A percentile compares a stretch with the other conserved stretches of the same genome.
phyloP scores from a whole-genome alignment of 192 early-diverging fungal genomes.

The Entomortierella parvispora region DNA sequence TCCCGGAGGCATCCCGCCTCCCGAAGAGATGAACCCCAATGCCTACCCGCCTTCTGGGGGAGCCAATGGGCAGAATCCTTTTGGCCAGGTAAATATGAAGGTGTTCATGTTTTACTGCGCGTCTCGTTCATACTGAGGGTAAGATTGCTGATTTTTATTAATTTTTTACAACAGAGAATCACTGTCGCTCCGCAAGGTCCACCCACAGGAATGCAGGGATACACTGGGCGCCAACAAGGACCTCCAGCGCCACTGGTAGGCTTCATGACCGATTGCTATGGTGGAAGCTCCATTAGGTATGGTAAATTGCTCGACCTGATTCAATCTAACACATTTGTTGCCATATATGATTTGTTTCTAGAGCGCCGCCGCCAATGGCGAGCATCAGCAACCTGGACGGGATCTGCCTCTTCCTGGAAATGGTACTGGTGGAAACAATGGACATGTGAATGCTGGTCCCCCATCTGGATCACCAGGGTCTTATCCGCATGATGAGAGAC shows the following conservation, averaged over 20 bases:
- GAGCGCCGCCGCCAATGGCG: conserved; percentile 29
- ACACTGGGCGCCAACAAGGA: conserved; percentile 43
- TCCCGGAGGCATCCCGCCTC: conserved; percentile 31
- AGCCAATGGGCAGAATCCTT: conserved; percentile 32
- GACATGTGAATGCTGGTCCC: neutral
- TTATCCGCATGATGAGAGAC: conserved; percentile 30
- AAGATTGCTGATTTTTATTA: neutral
- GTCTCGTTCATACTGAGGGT: neutral
- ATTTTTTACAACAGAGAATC: conserved; percentile 11
- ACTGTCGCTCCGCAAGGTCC: conserved; percentile 47
- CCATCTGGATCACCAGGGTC: conserved; percentile 16
- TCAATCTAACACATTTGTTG: no score
- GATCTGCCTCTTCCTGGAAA: conserved; percentile 34
- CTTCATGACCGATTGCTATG: neutral
- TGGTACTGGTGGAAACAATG: conserved; percentile 2
- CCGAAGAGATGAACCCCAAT: conserved; percentile 41
- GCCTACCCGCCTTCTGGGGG: conserved; percentile 22
- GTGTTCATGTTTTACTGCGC: neutral
- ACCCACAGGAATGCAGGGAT: conserved; percentile 48
- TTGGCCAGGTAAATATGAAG: conserved; percentile 26
- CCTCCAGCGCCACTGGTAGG: conserved; percentile 33
- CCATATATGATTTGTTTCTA: no score
- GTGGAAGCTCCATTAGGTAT: neutral
- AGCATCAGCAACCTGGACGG: conserved; percentile 24
- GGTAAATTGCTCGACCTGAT: neutral